phyloP scores from a whole-genome alignment of 2,329 filamentous ascomycete genomes.

The Neofusicoccum ribis region DNA sequence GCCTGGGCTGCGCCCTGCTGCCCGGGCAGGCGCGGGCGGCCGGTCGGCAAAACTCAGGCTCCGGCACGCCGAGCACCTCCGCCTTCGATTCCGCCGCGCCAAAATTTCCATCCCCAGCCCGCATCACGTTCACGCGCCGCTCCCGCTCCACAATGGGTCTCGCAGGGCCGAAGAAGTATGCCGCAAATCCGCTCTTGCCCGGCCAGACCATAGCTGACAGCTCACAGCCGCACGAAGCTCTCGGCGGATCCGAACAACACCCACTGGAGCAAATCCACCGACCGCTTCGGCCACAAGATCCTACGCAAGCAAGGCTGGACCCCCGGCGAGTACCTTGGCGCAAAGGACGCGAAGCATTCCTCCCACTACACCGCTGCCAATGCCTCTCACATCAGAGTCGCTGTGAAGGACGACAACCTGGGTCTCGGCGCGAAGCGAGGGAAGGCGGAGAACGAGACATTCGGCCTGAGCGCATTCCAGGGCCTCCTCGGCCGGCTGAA shows the following conservation, averaged over 20 bases:
- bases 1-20: no score
- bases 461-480: slow-evolving; percentile 83
- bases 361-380: slow-evolving; percentile 77
- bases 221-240: slow-evolving; percentile 65
- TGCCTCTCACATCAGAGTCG: slow-evolving; percentile 79
- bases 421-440: slow-evolving; percentile 82
- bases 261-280: slow-evolving; percentile 80
- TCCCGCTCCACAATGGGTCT: slow-evolving; percentile 61
- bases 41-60: background rate
- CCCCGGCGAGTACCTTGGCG: slow-evolving; percentile 80
- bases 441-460: slow-evolving; percentile 67
- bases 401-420: slow-evolving; percentile 86
- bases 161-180: slow-evolving; percentile 66
- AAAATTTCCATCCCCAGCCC: background rate
- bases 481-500: slow-evolving; percentile 86
- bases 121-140: background rate
- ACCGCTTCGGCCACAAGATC: slow-evolving; percentile 85
- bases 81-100: background rate
- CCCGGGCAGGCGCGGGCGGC: background rate
- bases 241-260: slow-evolving; percentile 94
- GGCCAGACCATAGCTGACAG: slow-evolving; percentile 23
- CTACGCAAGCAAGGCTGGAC: slow-evolving; percentile 88
- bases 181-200: slow-evolving; percentile 23
- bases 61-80: background rate
- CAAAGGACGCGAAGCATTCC: slow-evolving; percentile 71